Conservation (phyloP, 371 early-diverging fungal species). For the Mortierella sp. region DNA sequence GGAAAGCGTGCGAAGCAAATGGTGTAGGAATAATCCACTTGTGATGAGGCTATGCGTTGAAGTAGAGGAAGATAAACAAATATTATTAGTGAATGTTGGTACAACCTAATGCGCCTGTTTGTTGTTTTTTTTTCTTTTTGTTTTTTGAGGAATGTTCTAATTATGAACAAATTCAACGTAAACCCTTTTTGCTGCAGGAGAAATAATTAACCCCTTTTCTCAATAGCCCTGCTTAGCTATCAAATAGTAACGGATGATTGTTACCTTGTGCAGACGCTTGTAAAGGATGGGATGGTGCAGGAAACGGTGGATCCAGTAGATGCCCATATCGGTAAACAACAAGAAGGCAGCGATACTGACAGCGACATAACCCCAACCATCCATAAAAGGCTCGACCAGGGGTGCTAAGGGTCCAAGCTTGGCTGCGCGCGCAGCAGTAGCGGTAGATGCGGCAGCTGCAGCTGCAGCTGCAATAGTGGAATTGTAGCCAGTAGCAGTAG, state of each 20-base stretch:
- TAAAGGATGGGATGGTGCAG: conserved; percentile 91
- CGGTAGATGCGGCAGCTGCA: conserved; percentile 16
- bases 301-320: conserved; percentile 95
- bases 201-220: not conserved
- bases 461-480: conserved; percentile 26
- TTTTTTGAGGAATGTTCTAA: not conserved
- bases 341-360: conserved; percentile 80
- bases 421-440: conserved; percentile 20
- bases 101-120: too few species aligned
- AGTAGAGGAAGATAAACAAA: not conserved
- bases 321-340: conserved; percentile 91
- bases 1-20: conserved; percentile 97
- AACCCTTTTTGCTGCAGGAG: conserved; percentile 1
- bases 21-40: conserved; percentile 92
- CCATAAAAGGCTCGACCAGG: conserved; percentile 32
- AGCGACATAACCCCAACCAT: conserved; percentile 79
- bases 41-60: conserved; percentile 67
- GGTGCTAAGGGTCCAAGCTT: conserved; percentile 36
- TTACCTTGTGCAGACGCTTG: conserved; percentile 89
- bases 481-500: conserved; percentile 20
- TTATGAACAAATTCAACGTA: not conserved
- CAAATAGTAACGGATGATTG: not conserved
- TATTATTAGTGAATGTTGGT: not conserved
- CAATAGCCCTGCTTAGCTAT: not conserved
- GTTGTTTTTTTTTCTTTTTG: not conserved